A percentile compares a stretch with the other conserved stretches of the same genome.
Evolutionary conservation across 2,329 filamentous ascomycete genomes (phyloP).

Genomic region (Arthrobotrys sphaeroides): DNA sequence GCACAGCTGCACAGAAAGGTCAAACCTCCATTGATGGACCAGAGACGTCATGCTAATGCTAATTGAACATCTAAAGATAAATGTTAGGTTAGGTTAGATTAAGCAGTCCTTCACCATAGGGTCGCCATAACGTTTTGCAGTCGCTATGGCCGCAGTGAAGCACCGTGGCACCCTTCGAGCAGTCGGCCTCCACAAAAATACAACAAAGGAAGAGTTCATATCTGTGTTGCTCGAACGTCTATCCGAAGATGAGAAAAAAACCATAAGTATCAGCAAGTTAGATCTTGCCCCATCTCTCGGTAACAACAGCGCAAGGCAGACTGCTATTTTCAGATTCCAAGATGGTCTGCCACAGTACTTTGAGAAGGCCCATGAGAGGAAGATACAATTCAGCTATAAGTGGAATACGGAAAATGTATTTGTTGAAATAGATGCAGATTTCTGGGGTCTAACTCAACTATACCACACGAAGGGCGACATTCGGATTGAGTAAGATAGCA

Average conservation of each 20-base stretch:
- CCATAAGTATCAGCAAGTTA: too few species aligned
- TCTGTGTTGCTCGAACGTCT: not conserved
- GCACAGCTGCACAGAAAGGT: too few species aligned
- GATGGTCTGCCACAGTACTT: not conserved
- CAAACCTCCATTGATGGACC: too few species aligned
- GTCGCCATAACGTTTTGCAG: not conserved
- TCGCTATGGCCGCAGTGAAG: not conserved
- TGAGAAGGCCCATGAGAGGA: too few species aligned
- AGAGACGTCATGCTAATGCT: too few species aligned
- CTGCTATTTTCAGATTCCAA: constrained; percentile 15
- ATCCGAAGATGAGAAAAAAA: not conserved
- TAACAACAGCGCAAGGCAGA: too few species aligned
- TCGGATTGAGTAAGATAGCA: constrained; percentile 49
- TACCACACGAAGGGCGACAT: constrained; percentile 13
- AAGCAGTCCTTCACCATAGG: too few species aligned
- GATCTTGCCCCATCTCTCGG: too few species aligned
- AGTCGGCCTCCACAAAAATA: not conserved
- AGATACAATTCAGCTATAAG: not conserved
- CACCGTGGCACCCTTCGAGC: constrained; percentile 16
- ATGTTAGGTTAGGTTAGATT: too few species aligned
- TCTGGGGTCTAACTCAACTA: constrained; percentile 54
- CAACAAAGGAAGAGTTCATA: not conserved
- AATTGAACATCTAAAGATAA: too few species aligned
- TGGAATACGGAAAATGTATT: not conserved
- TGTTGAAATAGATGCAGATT: constrained; percentile 46